A percentile compares a stretch with the other conserved stretches of the same genome.
Conservation (phyloP, 495 filamentous ascomycete species). For the Durotheca rogersii region DNA sequence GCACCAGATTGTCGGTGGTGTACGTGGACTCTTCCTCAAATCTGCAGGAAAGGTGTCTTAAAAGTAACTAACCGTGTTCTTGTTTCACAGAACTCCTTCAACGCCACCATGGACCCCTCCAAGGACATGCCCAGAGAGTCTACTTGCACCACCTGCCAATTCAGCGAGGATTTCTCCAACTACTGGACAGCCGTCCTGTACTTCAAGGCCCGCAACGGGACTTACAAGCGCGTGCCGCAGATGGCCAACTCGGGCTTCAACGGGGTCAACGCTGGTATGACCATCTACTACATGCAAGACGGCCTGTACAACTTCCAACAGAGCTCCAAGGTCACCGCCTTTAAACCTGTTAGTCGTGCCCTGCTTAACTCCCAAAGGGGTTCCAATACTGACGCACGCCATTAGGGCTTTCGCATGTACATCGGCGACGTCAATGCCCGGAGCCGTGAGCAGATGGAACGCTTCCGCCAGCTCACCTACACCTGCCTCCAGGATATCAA, state of each 20-base stretch:
- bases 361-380: background rate
- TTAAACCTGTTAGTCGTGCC: slow-evolving; percentile 46
- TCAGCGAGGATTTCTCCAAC: slow-evolving; percentile 47
- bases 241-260: slow-evolving; percentile 30
- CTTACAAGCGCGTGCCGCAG: slow-evolving; percentile 53
- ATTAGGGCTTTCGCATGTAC: slow-evolving; percentile 55
- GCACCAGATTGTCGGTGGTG: slow-evolving; percentile 52
- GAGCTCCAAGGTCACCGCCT: slow-evolving; percentile 54
- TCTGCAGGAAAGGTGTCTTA: slow-evolving; percentile 47
- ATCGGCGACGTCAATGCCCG: slow-evolving; percentile 42
- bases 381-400: background rate
- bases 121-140: too few relatives aligned
- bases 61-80: slow-evolving; percentile 43
- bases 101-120: too few relatives aligned
- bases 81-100: background rate
- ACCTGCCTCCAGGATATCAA: slow-evolving; percentile 16
- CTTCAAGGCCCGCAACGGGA: slow-evolving; percentile 53
- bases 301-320: slow-evolving; percentile 58
- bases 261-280: slow-evolving; percentile 52
- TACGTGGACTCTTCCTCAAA: too few relatives aligned
- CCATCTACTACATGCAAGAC: slow-evolving; percentile 49
- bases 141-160: background rate
- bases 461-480: slow-evolving; percentile 17
- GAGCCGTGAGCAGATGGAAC: background rate
- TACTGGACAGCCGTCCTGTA: slow-evolving; percentile 58